Percentiles rank a stretch among this genome's conserved stretches.
Conservation (phyloP, 2,329 filamentous ascomycete species). For the Botrytis fabae region DNA sequence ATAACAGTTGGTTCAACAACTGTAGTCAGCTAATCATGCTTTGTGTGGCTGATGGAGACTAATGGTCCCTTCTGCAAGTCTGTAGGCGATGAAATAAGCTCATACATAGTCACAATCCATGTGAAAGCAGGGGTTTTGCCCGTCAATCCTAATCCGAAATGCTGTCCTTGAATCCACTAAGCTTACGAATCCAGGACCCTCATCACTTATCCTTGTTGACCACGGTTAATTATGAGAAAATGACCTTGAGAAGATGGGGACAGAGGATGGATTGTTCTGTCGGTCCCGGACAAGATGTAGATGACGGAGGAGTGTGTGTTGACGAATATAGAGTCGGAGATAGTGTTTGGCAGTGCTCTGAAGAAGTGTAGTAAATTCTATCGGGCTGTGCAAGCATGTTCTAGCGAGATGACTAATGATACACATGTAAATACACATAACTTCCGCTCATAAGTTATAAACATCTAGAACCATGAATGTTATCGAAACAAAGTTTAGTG, state of each 20-base stretch:
- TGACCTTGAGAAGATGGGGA: not conserved
- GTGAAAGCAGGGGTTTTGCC: not conserved
- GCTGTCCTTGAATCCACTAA: constrained; percentile 12
- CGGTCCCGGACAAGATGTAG: not conserved
- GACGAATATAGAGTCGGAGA: not conserved
- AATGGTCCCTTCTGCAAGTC: constrained; percentile 13
- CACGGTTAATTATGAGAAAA: not conserved
- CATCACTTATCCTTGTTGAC: constrained; percentile 2
- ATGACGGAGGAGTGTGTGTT: not conserved
- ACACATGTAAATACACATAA: not conserved
- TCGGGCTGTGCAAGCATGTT: no score
- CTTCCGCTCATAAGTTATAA: no score
- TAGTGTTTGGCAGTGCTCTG: not conserved
- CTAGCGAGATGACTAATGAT: not conserved
- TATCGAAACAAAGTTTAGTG: constrained; percentile 16
- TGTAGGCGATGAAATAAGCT: constrained; percentile 19
- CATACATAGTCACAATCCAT: not conserved
- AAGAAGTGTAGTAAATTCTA: no score
- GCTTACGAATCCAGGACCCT: constrained; percentile 20
- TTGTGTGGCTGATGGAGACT: not conserved
- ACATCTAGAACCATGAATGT: not conserved
- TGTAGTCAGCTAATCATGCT: not conserved
- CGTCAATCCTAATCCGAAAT: not conserved
- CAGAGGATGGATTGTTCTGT: not conserved
- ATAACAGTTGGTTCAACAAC: constrained; percentile 1